Evolutionary conservation across 306 rosid genomes (phyloP), one percentile per base, ranked within the genome.

Genomic region (Echinosophora koreensis): DNA sequence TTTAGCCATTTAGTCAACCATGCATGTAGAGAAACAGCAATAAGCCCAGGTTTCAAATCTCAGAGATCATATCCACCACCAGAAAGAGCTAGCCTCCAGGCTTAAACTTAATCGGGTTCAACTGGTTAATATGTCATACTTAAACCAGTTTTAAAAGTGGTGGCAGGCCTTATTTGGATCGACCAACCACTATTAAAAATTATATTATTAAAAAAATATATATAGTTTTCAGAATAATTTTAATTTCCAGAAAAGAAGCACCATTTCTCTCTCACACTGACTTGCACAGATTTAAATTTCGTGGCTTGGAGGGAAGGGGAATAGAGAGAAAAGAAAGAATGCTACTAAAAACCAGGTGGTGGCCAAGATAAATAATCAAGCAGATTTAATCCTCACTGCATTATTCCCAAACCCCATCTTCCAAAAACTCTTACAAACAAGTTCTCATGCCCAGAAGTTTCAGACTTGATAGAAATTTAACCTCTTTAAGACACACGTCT

Each of bases 361-460:
- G n/a, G 37, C 57, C 62, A 28, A 49, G 47, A 57, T 76, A 30
- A 52, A 46, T 32, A 72, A 72, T 27, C 12, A 56, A 68, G 61
- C n/a, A n/a, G n/a, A n/a, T n/a, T n/a, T n/a, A n/a, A n/a, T n/a
- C n/a, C n/a, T n/a, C n/a, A n/a, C n/a, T n/a, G 79, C 90, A 89
- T 86, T 85, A 73, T 74, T 42, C 49, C 87, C 87, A 83, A 86
- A 84, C 57, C 90, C 97, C 98, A 94, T 94, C 85, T 69, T 85
- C 86, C 42, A 76, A 71, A 77, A 81, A 1, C 32, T 52, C 74
- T 77, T 3, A 77, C 18, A 78, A 73, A 63, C 78, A 64, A 73
- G 14, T 35, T 64, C 64, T 60, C 86, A 85, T 77, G 3, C 66
- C 35, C 66, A 16, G 77, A 73, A 81, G 57, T 15, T 50, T 75